A percentile compares a stretch with the other conserved stretches of the same genome.
Evolutionary conservation across 2,329 filamentous ascomycete species (phyloP).

Genomic region (Scedosporium dehoogii): DNA sequence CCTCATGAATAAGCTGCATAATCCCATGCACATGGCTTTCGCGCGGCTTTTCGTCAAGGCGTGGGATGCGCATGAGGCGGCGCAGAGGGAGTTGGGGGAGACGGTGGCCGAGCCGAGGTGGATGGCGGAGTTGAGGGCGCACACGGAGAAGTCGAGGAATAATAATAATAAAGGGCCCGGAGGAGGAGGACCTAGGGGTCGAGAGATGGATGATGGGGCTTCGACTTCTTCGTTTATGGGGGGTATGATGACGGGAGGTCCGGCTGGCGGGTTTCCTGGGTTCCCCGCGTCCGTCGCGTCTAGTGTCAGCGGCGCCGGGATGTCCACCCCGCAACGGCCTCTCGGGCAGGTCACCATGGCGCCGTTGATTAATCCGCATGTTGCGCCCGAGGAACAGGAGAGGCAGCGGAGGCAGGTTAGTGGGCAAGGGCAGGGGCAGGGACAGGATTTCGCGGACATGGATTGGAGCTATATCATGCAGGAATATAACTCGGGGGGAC

Average conservation of each 20-base stretch:
- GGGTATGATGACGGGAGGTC: background rate
- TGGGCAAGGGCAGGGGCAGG: background rate
- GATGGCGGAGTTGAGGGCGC: constrained; percentile 36
- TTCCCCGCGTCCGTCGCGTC: too few species aligned
- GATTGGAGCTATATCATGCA: constrained; percentile 40
- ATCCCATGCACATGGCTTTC: constrained; percentile 48
- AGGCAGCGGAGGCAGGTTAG: constrained; percentile 8
- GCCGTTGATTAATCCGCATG: background rate
- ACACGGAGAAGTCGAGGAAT: constrained; percentile 20
- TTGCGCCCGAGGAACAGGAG: constrained; percentile 4
- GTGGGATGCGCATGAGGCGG: constrained; percentile 47
- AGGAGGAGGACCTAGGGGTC: constrained; percentile 24
- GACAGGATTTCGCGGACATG: constrained; percentile 20
- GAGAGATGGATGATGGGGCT: constrained; percentile 7
- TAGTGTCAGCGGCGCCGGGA: too few species aligned
- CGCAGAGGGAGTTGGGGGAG: constrained; percentile 33
- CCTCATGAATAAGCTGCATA: constrained; percentile 37
- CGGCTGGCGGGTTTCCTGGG: background rate
- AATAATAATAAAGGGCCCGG: constrained; percentile 24
- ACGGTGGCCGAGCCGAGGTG: constrained; percentile 33
- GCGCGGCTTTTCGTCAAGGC: constrained; percentile 50
- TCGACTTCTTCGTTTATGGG: background rate
- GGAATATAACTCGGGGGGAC: constrained; percentile 24
- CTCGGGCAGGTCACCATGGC: background rate
- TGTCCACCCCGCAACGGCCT: background rate